These are phyloP conservation scores for Wolfiporia cocos DNA, from an alignment of 1,284 basidiomycete species.

Conservation along the genomic window DNA sequence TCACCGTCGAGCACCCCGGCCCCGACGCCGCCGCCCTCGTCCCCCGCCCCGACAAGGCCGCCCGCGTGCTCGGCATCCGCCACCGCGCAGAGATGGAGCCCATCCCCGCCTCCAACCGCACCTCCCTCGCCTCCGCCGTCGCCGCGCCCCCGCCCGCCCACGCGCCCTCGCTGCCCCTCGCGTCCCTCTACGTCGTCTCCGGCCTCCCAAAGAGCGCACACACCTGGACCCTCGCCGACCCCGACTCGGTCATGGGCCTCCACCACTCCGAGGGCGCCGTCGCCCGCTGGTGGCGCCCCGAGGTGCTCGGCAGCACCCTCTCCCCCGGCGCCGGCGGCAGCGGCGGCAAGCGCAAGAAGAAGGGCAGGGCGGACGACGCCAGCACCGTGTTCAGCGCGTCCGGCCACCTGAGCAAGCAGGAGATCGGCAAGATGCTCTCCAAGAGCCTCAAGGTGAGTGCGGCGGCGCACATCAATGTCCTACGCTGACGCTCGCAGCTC, in stretches of 20 bases:
- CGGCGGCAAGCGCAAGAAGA: slow-evolving; percentile 54
- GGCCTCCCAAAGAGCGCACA: slow-evolving; percentile 80
- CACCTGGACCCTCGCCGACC: slow-evolving; percentile 93
- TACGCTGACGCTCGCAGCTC: slow-evolving; percentile 37
- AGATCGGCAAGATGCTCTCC: slow-evolving; percentile 82
- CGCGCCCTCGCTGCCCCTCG: slow-evolving; percentile 66
- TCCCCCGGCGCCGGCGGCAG: slow-evolving; percentile 71
- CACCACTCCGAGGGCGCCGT: slow-evolving; percentile 87
- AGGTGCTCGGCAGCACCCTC: slow-evolving; percentile 86
- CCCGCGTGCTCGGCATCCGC: slow-evolving; percentile 65
- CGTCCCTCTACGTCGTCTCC: slow-evolving; percentile 80
- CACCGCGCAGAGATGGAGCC: slow-evolving; percentile 76
- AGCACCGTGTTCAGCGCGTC: slow-evolving; percentile 49
- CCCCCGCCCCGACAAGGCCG: slow-evolving; percentile 44
- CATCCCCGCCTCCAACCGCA: slow-evolving; percentile 66
- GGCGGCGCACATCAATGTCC: slow-evolving; percentile 1
- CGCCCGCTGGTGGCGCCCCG: slow-evolving; percentile 90
- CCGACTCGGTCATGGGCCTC: slow-evolving; percentile 79
- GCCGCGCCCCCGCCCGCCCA: slow-evolving; percentile 43
- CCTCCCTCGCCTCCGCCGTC: slow-evolving; percentile 70
- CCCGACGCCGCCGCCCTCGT: slow-evolving; percentile 18
- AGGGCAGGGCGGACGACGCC: slow-evolving; percentile 51
- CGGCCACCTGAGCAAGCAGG: slow-evolving; percentile 73
- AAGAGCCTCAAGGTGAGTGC: slow-evolving; percentile 79
- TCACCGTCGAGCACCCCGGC: slow-evolving; percentile 37